Evolutionary conservation across 1,139 yeast species (phyloP), one percentile per base, ranked within the genome.

Genomic region (Nakaseomyces glabratus): DNA sequence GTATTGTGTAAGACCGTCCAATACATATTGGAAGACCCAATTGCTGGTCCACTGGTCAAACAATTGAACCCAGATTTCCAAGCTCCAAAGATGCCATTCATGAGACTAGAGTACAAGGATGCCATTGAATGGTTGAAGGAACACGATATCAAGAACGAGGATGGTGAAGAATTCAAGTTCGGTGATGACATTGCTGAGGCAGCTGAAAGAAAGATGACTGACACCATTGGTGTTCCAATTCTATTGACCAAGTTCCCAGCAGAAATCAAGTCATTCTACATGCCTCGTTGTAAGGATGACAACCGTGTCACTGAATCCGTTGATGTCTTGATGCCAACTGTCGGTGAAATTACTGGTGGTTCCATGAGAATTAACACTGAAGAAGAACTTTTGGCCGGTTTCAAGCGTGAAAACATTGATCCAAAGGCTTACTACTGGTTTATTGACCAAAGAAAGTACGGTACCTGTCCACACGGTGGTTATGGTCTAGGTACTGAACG

Each of bases 121-220:
- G 98, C 98, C 20, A 71, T 90, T 51, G 86, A 79, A 32, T 90
- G 98, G 97, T 79, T 90, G 64, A 85, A 86, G 72, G 96, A 88
- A 63, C 86, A 90, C 62, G 88, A 80, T 39, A 76, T 93, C 54
- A 78, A 78, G 54, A 90, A 88, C 71, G 97, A 90, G 67, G 96
- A 90, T 11, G 96, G 93, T 44, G 81, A 85, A 61, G 66, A 68
- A 50, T 90, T 88, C 77, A 75, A 79, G 63, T 93, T 93, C 52
- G 99, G 99, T 61, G 99, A 93, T 58, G 99, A 90, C 61, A 93
- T 90, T 45, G 96, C 98, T 42, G 99, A 90, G 67, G 98, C 98
- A 37, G 97, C 96, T 40, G 99, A 90, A 71, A 82, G 99, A 61
- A 84, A 80, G 64, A 90, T 90, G 98, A 86, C 95, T 25, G 99